phyloP scores from a whole-genome alignment of 2,329 filamentous ascomycete genomes.

The Scolecobasidium constrictum region DNA sequence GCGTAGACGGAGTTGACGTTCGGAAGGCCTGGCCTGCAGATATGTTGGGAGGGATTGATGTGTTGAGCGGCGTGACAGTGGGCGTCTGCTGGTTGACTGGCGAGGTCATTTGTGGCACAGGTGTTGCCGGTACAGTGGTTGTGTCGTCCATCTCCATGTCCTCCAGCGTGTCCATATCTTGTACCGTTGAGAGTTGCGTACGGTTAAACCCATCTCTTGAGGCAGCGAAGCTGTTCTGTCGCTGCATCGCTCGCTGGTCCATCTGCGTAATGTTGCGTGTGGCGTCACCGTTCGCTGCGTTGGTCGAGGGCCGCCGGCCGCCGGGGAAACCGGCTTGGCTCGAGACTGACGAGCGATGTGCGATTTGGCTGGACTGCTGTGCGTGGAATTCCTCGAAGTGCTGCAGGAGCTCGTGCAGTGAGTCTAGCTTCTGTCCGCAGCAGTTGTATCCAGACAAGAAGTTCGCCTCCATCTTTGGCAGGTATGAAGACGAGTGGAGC shows the following conservation, averaged over 20 bases:
- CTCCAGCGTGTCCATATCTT: conserved; percentile 71
- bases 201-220: conserved; percentile 17
- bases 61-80: conserved; percentile 50
- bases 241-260: conserved; percentile 3
- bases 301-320: conserved; percentile 3
- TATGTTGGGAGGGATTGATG: conserved; percentile 41
- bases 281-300: background rate
- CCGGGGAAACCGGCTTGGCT: conserved; percentile 5
- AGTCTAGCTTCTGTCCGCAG: conserved; percentile 80
- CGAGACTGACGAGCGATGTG: conserved; percentile 9
- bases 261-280: background rate
- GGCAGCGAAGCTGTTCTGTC: background rate
- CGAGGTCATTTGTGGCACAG: conserved; percentile 59
- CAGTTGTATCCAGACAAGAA: conserved; percentile 98
- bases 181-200: conserved; percentile 29
- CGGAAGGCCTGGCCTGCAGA: conserved; percentile 63
- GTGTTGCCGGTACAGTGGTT: conserved; percentile 38
- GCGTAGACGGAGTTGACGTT: conserved; percentile 77
- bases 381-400: conserved; percentile 96
- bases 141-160: conserved; percentile 55
- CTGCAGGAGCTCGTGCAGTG: conserved; percentile 86
- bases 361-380: conserved; percentile 46
- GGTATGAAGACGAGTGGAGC: conserved; percentile 90
- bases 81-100: conserved; percentile 34
- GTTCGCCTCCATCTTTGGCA: conserved; percentile 91